Conservation (phyloP, 2,329 filamentous ascomycete species). For the Pseudogymnoascus sp. region DNA sequence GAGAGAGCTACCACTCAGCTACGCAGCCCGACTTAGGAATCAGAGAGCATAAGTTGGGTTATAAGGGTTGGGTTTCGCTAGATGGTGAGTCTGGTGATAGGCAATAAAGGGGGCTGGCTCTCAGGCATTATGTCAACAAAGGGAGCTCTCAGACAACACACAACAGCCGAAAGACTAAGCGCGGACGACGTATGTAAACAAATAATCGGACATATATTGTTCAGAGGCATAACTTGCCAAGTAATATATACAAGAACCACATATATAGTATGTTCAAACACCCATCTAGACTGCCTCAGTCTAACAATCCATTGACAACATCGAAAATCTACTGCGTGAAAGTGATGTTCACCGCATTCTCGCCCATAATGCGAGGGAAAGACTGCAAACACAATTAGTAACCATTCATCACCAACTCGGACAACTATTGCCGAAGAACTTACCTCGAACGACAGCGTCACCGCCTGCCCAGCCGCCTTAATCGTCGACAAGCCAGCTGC, state of each 20-base stretch:
- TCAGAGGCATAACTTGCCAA: neutral
- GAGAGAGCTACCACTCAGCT: neutral
- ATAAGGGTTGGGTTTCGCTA: neutral
- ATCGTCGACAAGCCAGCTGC: constrained; percentile 39
- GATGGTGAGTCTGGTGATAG: neutral
- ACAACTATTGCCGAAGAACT: neutral
- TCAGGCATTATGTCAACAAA: neutral
- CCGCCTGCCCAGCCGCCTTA: constrained; percentile 35
- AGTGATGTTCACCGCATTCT: constrained; percentile 42
- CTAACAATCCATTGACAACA: neutral
- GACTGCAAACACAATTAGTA: constrained; percentile 32
- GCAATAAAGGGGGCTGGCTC: neutral
- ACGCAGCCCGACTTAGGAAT: neutral
- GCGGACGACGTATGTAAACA: neutral
- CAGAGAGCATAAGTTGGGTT: neutral
- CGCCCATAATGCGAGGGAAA: constrained; percentile 40
- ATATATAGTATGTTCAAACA: neutral
- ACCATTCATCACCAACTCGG: neutral
- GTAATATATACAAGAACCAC: constrained; percentile 3
- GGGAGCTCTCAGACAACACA: neutral
- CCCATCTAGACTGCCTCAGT: neutral
- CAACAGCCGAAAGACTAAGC: neutral
- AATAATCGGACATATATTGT: constrained; percentile 1
- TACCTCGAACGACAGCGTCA: constrained; percentile 41
- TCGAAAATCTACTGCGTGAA: constrained; percentile 21